Evolutionary conservation across 2,329 filamentous ascomycete species (phyloP), one percentile per base, ranked within the genome.

Genomic region (Alternaria novae-zelandiae): DNA sequence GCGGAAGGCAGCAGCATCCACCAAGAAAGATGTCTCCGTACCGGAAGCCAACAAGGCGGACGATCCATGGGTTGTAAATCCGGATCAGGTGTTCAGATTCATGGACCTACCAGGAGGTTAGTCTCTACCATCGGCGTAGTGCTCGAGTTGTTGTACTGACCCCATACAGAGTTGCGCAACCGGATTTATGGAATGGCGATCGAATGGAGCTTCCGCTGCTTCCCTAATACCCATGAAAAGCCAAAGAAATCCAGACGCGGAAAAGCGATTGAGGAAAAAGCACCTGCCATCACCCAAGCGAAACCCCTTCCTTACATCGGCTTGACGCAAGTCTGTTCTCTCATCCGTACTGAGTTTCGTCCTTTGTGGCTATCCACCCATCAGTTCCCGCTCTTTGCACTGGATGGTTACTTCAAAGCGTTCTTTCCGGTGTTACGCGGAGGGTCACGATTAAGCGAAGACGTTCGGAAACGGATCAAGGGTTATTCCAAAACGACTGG

Each of bases 291-390:
- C 36, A 41, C 36, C n/a, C 36, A 41, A 41, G 6, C 21, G 17
- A 51, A 28, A 21, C 57, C 58, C 1, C 61, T 75, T 12, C 72
- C 73, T 5, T 73, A 66, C 54, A 62, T 73, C 7, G 63, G 59
- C 13, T 41, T 74, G 3, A 72, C 70, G 1, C 74, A 78, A 44
- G 60, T 60, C 0, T 75, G 70, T 44, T 21, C 54, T 9, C 55
- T 61, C 10, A 69, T 77, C 9, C 71, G 74, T n/a, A 60, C 59
- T 5, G 74, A 76, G 15, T 77, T 78, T 25, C 71, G 70, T 17
- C 64, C 66, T 3, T 61, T 64, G 21, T 78, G 74, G 72, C 57
- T 76, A n/a, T 61, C 67, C 1, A 64, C 58, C 0, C 68, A 75
- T 44, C 56, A 49, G 3, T 68, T 76, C n/a, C 68, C 67, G 3